Conservation (phyloP, 2,329 filamentous ascomycete species). For the Talaromyces sp. region DNA sequence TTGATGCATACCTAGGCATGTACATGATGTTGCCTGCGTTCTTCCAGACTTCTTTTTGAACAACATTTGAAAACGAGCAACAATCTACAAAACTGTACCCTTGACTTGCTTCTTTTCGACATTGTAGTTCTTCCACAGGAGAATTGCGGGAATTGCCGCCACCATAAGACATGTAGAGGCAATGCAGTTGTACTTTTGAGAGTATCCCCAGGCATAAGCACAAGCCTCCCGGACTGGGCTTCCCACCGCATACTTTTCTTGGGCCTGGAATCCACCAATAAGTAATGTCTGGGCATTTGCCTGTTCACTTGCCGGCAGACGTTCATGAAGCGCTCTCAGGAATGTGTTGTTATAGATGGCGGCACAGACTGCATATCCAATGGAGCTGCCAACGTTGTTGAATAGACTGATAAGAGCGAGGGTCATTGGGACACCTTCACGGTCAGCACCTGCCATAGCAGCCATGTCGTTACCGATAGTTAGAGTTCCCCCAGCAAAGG, state of each 20-base stretch:
- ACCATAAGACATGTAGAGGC: slow-evolving; percentile 38
- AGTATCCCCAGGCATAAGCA: slow-evolving; percentile 42
- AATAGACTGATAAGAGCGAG: slow-evolving; percentile 41
- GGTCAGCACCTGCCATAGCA: slow-evolving; percentile 59
- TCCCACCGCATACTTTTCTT: slow-evolving; percentile 35
- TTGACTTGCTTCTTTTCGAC: slow-evolving; percentile 46
- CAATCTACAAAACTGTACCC: slow-evolving; percentile 31
- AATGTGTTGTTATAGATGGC: slow-evolving; percentile 64
- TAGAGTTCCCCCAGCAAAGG: slow-evolving; percentile 56
- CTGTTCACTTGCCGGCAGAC: slow-evolving; percentile 45
- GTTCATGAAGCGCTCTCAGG: slow-evolving; percentile 46
- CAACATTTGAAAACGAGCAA: no score
- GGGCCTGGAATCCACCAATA: slow-evolving; percentile 29
- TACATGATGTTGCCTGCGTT: not conserved
- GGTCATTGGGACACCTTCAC: slow-evolving; percentile 56
- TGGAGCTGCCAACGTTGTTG: slow-evolving; percentile 38
- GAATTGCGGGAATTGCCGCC: slow-evolving; percentile 37
- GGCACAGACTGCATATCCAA: slow-evolving; percentile 35
- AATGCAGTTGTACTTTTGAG: slow-evolving; percentile 40
- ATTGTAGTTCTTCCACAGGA: slow-evolving; percentile 44
- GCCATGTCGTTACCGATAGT: slow-evolving; percentile 61
- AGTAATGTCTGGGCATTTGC: slow-evolving; percentile 29
- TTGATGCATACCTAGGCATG: no score
- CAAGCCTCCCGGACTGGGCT: slow-evolving; percentile 35
- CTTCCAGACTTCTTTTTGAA: not conserved